These are phyloP conservation scores for Citrus mangshanensis DNA, from an alignment of 345 rosid species.

Conservation along the genomic window DNA sequence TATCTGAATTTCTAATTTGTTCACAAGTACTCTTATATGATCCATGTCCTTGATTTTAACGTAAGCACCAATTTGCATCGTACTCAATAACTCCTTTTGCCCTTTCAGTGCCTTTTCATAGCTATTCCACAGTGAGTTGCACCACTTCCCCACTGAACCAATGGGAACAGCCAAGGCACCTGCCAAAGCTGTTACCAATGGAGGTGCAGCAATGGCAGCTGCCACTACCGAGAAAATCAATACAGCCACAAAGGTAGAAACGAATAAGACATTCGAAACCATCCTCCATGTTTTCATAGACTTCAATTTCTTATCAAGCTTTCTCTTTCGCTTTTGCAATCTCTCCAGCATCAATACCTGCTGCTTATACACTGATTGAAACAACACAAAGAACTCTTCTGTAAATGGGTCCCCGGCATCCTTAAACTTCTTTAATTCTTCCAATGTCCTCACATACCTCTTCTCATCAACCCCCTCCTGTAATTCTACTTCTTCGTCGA, in stretches of 20 bases:
- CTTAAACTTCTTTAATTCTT: constrained; percentile 62
- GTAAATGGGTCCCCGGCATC: constrained; percentile 67
- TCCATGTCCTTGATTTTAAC: constrained; percentile 70
- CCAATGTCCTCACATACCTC: constrained; percentile 58
- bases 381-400: constrained; percentile 53
- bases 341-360: constrained; percentile 52
- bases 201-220: constrained; percentile 81
- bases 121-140: constrained; percentile 53
- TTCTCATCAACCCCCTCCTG: constrained; percentile 30
- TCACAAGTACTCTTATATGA: constrained; percentile 50
- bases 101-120: constrained; percentile 58
- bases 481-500: constrained; percentile 46
- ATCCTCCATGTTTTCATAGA: constrained; percentile 69
- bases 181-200: constrained; percentile 60
- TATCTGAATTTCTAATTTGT: constrained; percentile 49
- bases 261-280: constrained; percentile 71
- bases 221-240: constrained; percentile 85
- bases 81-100: constrained; percentile 45
- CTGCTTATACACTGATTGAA: constrained; percentile 45
- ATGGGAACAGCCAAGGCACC: constrained; percentile 69
- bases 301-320: constrained; percentile 62
- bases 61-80: constrained; percentile 46
- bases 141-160: constrained; percentile 82
- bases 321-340: constrained; percentile 45
- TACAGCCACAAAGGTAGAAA: constrained; percentile 62